These are phyloP conservation scores for Circinella umbellata DNA, from an alignment of 371 early-diverging fungal species.

Conservation along the genomic window DNA sequence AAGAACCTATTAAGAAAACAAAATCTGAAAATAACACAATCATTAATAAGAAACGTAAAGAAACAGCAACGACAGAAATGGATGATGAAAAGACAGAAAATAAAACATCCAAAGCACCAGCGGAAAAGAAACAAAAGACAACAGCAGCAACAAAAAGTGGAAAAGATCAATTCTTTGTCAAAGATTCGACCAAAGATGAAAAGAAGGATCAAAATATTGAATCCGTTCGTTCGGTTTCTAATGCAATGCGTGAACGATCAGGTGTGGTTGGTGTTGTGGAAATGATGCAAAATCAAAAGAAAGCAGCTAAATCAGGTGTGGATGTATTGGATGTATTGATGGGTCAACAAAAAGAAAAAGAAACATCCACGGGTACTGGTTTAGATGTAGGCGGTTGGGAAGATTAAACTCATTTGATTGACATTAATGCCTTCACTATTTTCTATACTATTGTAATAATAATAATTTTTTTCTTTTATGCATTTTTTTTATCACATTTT, in stretches of 20 bases:
- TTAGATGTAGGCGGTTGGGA: slow-evolving; percentile 59
- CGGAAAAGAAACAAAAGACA: background rate
- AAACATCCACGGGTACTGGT: slow-evolving; percentile 32
- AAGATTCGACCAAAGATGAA: background rate
- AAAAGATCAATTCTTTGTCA: slow-evolving; percentile 5
- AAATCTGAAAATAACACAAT: background rate
- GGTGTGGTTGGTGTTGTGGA: slow-evolving; percentile 68
- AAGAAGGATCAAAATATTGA: background rate
- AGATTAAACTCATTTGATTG: background rate
- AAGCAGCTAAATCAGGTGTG: slow-evolving; percentile 22
- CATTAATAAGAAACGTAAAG: background rate
- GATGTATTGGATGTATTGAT: slow-evolving; percentile 32
- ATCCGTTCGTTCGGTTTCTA: slow-evolving; percentile 23
- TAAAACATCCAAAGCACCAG: background rate
- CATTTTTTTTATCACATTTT: too few relatives aligned
- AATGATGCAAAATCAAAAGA: slow-evolving; percentile 28
- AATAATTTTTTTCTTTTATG: too few relatives aligned
- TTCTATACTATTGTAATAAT: too few relatives aligned
- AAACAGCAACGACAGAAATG: background rate
- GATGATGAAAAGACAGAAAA: background rate
- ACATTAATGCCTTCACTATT: too few relatives aligned
- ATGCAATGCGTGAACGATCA: slow-evolving; percentile 43
- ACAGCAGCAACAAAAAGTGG: slow-evolving; percentile 11
- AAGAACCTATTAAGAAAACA: slow-evolving; percentile 12
- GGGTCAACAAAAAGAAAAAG: slow-evolving; percentile 19